Base-by-base conservation (phyloP, 1,139 yeast species). In the Candida gigantensis region DNA sequence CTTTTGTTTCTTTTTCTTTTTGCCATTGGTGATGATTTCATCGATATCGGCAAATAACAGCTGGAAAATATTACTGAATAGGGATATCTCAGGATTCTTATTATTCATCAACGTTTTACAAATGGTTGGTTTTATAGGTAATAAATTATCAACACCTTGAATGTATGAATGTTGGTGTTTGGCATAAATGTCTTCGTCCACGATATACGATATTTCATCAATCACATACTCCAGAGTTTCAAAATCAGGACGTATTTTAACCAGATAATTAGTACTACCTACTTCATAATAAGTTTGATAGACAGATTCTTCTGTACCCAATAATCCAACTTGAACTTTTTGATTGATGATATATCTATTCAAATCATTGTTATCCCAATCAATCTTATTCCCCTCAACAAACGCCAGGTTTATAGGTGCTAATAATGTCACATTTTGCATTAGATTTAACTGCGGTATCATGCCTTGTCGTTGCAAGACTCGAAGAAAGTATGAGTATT, bases 361-460 rank as follows among this genome's bases (percentile, higher is more conserved):
- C 5, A 68, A 47, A 6, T 49, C 47, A 29, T 57, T 44, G 28
- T 57, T 53, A 13, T 53, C 59, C 28, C 36, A 37, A 8, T 45
- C 40, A 28, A 39, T 23, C 5, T 27, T 11, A 4, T 42, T 38
- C 18, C 34, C 24, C 8, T 37, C 42, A 6, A 46, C 69, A 58
- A 85, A 89, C 1, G 96, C 97, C 50, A 84, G 80, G 60, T 90
- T 88, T 13, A 86, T 74, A 0, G 97, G 97, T 0, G 97, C 97
- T 31, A 88, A 57, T 13, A 90, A 62, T 0, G 97, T 88, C 36
- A 83, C 74, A 55, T 89, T 84, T 24, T 68, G 64, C 43, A 84
- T 60, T 24, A 66, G 65, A 55, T 88, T 90, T 34, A 92, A 58
- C 23, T 65, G 60, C 1, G 95, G 94, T 1, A 92, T 67, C 43